Evolutionary conservation across 805 yeast species (phyloP).

Genomic region (Ogataea glucozyma): DNA sequence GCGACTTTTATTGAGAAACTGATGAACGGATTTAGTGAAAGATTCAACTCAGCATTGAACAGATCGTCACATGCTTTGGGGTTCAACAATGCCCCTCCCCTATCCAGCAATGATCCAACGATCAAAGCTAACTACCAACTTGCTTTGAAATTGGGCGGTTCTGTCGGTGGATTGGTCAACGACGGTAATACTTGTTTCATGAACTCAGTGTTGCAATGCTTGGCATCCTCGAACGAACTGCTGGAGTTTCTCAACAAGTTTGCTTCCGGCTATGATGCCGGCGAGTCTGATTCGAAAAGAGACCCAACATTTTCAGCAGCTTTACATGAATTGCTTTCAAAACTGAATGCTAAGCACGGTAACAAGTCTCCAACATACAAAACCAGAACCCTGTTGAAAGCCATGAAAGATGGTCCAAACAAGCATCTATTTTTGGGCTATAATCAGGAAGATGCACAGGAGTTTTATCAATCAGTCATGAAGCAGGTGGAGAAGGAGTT

Average conservation of each 20-base stretch:
- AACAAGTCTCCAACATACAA: slow-evolving; percentile 58
- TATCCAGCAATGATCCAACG: slow-evolving; percentile 23
- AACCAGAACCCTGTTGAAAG: slow-evolving; percentile 58
- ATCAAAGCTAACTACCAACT: slow-evolving; percentile 21
- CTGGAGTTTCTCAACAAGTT: slow-evolving; percentile 53
- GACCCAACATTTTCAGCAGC: slow-evolving; percentile 49
- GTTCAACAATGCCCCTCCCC: slow-evolving; percentile 8
- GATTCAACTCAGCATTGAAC: slow-evolving; percentile 22
- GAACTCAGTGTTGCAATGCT: slow-evolving; percentile 84
- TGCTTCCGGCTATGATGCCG: slow-evolving; percentile 26
- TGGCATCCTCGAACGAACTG: slow-evolving; percentile 72
- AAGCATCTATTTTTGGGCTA: slow-evolving; percentile 78
- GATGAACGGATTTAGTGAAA: slow-evolving; percentile 25
- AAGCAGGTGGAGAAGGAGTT: slow-evolving; percentile 62
- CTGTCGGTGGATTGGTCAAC: slow-evolving; percentile 81
- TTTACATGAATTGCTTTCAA: slow-evolving; percentile 51
- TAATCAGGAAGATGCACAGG: slow-evolving; percentile 96
- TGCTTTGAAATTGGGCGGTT: slow-evolving; percentile 67
- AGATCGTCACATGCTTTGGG: slow-evolving; percentile 22
- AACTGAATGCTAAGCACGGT: slow-evolving; percentile 58
- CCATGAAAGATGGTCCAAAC: slow-evolving; percentile 77
- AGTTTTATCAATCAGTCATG: slow-evolving; percentile 81
- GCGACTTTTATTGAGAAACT: slow-evolving; percentile 1
- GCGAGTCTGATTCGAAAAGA: slow-evolving; percentile 12
- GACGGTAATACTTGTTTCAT: slow-evolving; percentile 95